A percentile compares a stretch with the other conserved stretches of the same genome.
phyloP scores from a whole-genome alignment of 2,329 filamentous ascomycete genomes.

The Fusarium clavum region DNA sequence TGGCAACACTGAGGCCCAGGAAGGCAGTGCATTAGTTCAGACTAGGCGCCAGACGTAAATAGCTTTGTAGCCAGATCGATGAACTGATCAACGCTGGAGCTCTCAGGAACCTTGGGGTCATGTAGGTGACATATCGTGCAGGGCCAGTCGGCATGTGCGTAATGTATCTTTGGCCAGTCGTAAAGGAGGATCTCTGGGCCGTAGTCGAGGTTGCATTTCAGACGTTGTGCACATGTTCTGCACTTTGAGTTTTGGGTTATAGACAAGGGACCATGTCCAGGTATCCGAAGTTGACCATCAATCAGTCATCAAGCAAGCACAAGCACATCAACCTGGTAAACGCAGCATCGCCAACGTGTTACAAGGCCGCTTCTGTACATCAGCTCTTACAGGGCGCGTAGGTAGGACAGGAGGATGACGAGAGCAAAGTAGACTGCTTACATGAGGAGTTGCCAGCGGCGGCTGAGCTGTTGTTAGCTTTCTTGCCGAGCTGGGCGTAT shows the following conservation, averaged over 20 bases:
- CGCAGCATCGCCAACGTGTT: slow-evolving; percentile 16
- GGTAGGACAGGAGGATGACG: slow-evolving; percentile 24
- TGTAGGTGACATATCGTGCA: slow-evolving; percentile 33
- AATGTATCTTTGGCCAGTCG: not conserved
- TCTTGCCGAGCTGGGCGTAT: slow-evolving; percentile 45
- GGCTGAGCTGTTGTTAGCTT: slow-evolving; percentile 40
- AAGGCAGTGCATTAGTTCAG: slow-evolving; percentile 27
- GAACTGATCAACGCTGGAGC: slow-evolving; percentile 20
- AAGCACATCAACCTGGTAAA: slow-evolving; percentile 21
- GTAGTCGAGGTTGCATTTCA: slow-evolving; percentile 4
- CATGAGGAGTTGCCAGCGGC: slow-evolving; percentile 32
- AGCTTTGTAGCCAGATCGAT: slow-evolving; percentile 7
- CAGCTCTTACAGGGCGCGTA: slow-evolving; percentile 36
- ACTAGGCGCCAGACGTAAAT: slow-evolving; percentile 27
- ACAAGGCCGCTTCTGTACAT: slow-evolving; percentile 39
- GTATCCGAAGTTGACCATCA: slow-evolving; percentile 25
- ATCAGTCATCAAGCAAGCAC: slow-evolving; percentile 30
- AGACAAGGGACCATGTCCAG: slow-evolving; percentile 7
- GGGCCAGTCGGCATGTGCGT: not conserved
- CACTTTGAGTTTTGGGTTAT: slow-evolving; percentile 4
- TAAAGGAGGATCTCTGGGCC: not conserved
- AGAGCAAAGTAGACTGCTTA: slow-evolving; percentile 29
- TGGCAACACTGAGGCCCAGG: slow-evolving; percentile 16
- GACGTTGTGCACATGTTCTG: not conserved
- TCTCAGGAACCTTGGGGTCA: slow-evolving; percentile 27